Evolutionary conservation across 2,329 filamentous ascomycete species (phyloP), one percentile per base, ranked within the genome.

Genomic region (Pseudocercospora fijiensis): DNA sequence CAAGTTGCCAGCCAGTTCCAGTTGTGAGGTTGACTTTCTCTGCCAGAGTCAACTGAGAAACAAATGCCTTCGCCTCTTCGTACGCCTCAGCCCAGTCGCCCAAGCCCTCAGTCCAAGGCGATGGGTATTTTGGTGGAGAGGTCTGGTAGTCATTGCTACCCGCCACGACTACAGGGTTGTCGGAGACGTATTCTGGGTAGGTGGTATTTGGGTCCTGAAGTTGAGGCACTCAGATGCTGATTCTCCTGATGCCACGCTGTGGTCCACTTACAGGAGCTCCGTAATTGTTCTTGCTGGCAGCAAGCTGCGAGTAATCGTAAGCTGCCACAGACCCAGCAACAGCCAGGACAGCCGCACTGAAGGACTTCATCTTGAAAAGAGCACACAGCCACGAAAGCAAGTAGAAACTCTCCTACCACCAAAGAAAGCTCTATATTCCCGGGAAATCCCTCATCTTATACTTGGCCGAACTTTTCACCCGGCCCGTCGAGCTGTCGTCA

Each of bases 81-180:
- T 76, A 76, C n/a, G 74, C 72, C 24, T 65, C 64, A 22, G 63
- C 58, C 74, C 74, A 76, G 47, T 84, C 79, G 9, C 89, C 90
- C 13, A 63, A 51, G 33, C 70, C 71, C 45, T 69, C 65, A 27
- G 66, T 67, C 72, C 72, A 73, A 58, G 72, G 72, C 18, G 70
- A 72, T 30, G 72, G 72, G 58, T 70, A 71, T 28, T 67, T 67
- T 5, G 71, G 71, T 26, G 72, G 72, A 43, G 66, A 69, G 55
- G 18, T 51, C 56, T 74, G 72, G 55, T 67, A 70, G 56, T 61
- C 65, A 2, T 66, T 64, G 30, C 67, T 70, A 4, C 72, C 72
- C 16, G 65, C 65, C 4, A 68, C 63, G 6, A 69, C 70, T 13
- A 68, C 64, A 11, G 72, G 72, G 30, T 71, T 69, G 9, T 72